Evolutionary conservation across 768 basidiomycete species (phyloP).

Genomic region (Termitomyces sp.): DNA sequence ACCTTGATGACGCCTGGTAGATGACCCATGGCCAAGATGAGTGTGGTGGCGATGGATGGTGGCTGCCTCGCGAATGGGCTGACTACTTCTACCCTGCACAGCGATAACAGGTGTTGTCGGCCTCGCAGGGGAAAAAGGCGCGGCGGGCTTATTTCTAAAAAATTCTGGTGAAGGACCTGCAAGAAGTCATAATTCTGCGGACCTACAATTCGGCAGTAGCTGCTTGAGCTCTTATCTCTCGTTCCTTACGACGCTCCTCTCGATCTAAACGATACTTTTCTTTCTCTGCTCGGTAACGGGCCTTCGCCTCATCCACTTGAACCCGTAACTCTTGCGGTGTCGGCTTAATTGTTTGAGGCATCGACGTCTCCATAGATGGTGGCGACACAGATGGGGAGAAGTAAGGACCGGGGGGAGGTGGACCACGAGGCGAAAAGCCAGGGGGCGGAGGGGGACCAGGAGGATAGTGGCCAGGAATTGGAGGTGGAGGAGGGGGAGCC

Average conservation of each 20-base stretch:
- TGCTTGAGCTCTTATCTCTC: conserved; percentile 22
- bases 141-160: background rate
- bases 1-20: conserved; percentile 22
- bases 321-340: conserved; percentile 39
- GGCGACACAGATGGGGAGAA: background rate
- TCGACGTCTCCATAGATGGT: conserved; percentile 19
- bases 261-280: conserved; percentile 64
- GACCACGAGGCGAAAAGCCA: conserved; percentile 5
- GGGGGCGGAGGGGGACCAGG: conserved; percentile 13
- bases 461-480: conserved; percentile 5
- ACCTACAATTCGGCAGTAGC: conserved; percentile 14
- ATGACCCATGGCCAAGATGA: conserved; percentile 34
- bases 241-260: conserved; percentile 44
- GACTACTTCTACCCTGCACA: conserved; percentile 59
- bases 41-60: conserved; percentile 50
- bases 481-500: conserved; percentile 21
- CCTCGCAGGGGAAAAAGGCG: background rate
- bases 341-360: conserved; percentile 19
- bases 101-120: conserved; percentile 36
- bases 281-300: conserved; percentile 66
- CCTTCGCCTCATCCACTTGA: conserved; percentile 66
- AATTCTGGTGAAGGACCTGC: background rate
- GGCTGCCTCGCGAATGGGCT: conserved; percentile 63
- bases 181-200: background rate
- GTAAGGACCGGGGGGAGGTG: background rate